Evolutionary conservation across 2,329 filamentous ascomycete genomes (phyloP), one percentile per base, ranked within the genome.

Genomic region (Sclerotinia sclerotiorum): DNA sequence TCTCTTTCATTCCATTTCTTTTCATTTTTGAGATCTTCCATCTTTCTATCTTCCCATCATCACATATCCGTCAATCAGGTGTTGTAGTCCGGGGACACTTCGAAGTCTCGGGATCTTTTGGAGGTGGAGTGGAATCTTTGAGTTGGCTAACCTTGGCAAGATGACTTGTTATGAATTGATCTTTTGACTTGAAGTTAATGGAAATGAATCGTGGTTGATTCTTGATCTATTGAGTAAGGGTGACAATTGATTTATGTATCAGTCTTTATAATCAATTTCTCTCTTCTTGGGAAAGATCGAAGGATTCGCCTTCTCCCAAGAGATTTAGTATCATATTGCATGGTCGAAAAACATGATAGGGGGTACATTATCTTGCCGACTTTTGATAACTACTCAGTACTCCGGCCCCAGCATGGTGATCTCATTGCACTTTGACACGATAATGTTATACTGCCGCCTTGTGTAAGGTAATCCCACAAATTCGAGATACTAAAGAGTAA

Each of bases 71-170:
- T 48, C 57, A 48, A 27, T 61, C 42, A 61, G 44, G 44, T 27
- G 58, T 61, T 5, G 42, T n/a, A n/a, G 57, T 60, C 57, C 57
- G 21, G 42, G 57, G 42, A 48, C 57, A 48, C 48, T 61, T 61
- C 58, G 11, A 44, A 61, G 29, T 61, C 58, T 61, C 27, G 58
- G 44, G 27, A 61, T 61, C 44, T 61, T 42, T 17, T 24, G 35
- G 19, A 61, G 17, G 44, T 61, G 27, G 58, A 49, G 58, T 61
- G 58, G 15, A 49, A 48, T 19, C 21, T 61, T 49, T 48, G 55
- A 61, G 58, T 49, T n/a, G 29, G 58, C 44, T 17, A 61, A 35
- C 58, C 58, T 61, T 61, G 58, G 58, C 58, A 48, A 61, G 57
- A 61, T 61, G 57, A 61, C 57, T 61, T 61, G 44, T 48, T 48